Evolutionary conservation across 2,329 filamentous ascomycete species (phyloP).

Genomic region (Penicillium sp.): DNA sequence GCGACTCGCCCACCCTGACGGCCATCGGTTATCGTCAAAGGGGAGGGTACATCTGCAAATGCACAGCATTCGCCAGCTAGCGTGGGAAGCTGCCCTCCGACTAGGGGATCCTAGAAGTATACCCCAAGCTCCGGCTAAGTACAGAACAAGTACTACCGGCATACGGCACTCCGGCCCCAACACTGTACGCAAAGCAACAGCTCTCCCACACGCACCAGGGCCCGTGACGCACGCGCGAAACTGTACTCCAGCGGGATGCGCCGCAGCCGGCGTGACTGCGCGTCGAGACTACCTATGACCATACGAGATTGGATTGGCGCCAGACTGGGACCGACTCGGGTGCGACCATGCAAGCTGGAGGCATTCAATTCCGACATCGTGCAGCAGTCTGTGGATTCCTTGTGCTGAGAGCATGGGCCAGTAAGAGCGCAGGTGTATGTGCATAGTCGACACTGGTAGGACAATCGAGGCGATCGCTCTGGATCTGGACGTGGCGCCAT

Average conservation of each 20-base stretch:
- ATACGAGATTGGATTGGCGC: neutral
- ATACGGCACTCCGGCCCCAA: constrained; percentile 3
- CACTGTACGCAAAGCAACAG: neutral
- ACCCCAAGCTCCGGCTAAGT: neutral
- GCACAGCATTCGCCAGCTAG: constrained; percentile 9
- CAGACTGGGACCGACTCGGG: constrained; percentile 13
- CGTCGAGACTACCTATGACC: neutral
- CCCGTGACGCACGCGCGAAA: neutral
- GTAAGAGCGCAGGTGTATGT: neutral
- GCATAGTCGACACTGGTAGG: neutral
- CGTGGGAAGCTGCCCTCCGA: neutral
- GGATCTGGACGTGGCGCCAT: neutral
- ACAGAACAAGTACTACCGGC: neutral
- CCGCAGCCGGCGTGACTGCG: neutral
- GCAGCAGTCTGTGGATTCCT: neutral
- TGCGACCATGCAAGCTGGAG: constrained; percentile 18
- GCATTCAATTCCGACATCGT: constrained; percentile 17
- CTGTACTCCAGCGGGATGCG: neutral
- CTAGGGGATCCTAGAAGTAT: neutral
- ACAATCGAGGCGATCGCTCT: neutral
- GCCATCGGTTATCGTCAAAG: constrained; percentile 2
- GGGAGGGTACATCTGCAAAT: constrained; percentile 11
- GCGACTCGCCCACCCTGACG: neutral
- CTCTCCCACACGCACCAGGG: neutral
- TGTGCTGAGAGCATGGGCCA: neutral